phyloP scores from a whole-genome alignment of 176 grass and related monocot genomes.

The Pontederia crassipes region DNA sequence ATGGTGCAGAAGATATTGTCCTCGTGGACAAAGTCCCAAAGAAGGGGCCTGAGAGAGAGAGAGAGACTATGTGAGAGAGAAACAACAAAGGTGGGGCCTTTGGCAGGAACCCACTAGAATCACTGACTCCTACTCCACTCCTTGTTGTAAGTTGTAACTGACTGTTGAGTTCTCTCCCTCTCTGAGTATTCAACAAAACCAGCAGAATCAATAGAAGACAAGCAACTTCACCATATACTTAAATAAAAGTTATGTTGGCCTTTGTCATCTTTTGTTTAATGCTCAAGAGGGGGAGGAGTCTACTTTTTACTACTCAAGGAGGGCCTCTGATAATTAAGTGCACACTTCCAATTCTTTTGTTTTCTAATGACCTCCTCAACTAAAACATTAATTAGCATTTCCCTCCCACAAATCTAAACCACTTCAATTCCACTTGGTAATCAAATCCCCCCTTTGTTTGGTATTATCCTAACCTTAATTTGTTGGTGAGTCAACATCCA shows the following conservation, averaged over 20 bases:
- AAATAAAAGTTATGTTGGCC: no score
- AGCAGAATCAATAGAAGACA: slow-evolving; percentile 3
- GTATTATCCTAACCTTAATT: no score
- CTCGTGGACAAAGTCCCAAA: neutral
- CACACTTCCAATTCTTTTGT: no score
- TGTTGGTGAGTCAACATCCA: no score
- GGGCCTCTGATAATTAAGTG: no score
- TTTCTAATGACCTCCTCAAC: no score
- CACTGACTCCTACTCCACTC: slow-evolving; percentile 20
- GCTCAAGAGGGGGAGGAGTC: no score
- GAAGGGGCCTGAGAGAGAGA: neutral
- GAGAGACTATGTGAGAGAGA: neutral
- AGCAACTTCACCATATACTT: neutral
- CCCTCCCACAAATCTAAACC: no score
- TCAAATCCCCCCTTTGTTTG: neutral
- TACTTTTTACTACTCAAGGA: no score
- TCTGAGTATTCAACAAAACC: neutral
- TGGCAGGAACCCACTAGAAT: slow-evolving; percentile 12
- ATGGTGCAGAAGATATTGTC: slow-evolving; percentile 8
- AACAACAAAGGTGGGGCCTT: slow-evolving; percentile 6
- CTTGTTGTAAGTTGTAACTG: neutral
- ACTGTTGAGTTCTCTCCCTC: neutral
- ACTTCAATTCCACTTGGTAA: no score
- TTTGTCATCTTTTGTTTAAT: no score
- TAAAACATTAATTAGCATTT: no score